Conservation (phyloP, 2,329 filamentous ascomycete species). For the Penicillium sp. region DNA sequence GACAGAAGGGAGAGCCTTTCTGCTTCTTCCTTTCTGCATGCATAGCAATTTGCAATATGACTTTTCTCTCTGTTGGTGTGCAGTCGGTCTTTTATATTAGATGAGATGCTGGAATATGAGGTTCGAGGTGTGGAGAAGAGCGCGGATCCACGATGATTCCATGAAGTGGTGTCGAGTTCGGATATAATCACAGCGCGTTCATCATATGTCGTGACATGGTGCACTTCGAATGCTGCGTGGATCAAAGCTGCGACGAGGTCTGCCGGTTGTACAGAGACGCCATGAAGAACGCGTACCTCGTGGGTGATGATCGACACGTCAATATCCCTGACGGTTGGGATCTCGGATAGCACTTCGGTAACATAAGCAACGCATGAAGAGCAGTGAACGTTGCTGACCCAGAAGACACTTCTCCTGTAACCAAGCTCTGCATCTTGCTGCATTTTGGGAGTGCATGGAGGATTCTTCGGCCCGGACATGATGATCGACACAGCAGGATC, state of each 20-base stretch:
- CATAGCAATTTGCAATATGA: constrained; percentile 50
- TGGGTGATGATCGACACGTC: constrained; percentile 44
- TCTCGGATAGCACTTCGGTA: constrained; percentile 39
- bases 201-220: constrained; percentile 41
- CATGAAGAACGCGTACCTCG: constrained; percentile 42
- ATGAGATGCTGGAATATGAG: constrained; percentile 17
- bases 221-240: constrained; percentile 46
- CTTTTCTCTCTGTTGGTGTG: constrained; percentile 24
- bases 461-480: constrained; percentile 10
- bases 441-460: constrained; percentile 7
- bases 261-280: constrained; percentile 25
- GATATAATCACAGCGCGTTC: constrained; percentile 26
- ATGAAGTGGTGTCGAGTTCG: constrained; percentile 34
- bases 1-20: constrained; percentile 17
- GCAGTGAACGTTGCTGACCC: constrained; percentile 48
- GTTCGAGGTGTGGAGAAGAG: constrained; percentile 20
- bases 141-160: constrained; percentile 27
- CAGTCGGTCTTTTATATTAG: constrained; percentile 19
- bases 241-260: constrained; percentile 38
- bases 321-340: constrained; percentile 32
- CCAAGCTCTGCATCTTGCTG: constrained; percentile 4
- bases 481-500: constrained; percentile 13
- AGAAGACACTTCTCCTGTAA: constrained; percentile 31
- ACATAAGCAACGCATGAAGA: constrained; percentile 46
- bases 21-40: constrained; percentile 43